Base-by-base conservation (phyloP, 2,329 filamentous ascomycete species). In the Alternaria brassicae region DNA sequence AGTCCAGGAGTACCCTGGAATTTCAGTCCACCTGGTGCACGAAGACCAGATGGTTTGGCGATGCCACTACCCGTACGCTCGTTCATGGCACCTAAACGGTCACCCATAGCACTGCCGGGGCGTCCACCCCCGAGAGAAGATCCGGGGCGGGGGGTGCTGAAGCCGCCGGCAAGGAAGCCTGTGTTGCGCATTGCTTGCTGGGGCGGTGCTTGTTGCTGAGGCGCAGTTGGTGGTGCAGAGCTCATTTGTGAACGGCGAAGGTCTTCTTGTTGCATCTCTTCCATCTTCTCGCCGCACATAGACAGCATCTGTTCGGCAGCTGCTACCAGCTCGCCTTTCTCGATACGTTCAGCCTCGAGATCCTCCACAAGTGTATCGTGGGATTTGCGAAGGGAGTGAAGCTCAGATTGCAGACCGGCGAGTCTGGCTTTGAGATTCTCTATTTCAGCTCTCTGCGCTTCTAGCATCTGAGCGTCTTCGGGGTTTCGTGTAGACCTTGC, bases 251-350 rank as follows among this genome's bases (percentile, higher is more conserved):
- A 89, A 66, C 83, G 84, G 59, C 84, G 77, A 68, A 87, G 82
- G 27, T 72, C 77, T 71, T 73, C 78, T 68, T 72, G 76, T 67
- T 70, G 74, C 63, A 68, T 69, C 63, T 71, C 72, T 45, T 76
- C 74, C 70, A 74, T 78, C 45, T 79, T 79, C 58, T 81, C 78
- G 23, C 79, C 76, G 61, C 84, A 83, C 79, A 94, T 88, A 51
- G 83, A 82, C 79, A 95, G 89, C 88, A 95, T 91, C 80, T 95
- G 91, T 76, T 95, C 91, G 1, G 92, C 91, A 5, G 92, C 85
- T 56, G 88, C 86, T 34, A 95, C 91, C 37, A 95, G 82, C 79
- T 94, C 91, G 53, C 91, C 90, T 82, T 95, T 94, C 79, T 95
- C 91, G 19, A 92, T 85, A 6, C 91, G 85, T 79, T 95, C 91